Conservation (phyloP, 306 rosid species). For the Cicer judaicum region DNA sequence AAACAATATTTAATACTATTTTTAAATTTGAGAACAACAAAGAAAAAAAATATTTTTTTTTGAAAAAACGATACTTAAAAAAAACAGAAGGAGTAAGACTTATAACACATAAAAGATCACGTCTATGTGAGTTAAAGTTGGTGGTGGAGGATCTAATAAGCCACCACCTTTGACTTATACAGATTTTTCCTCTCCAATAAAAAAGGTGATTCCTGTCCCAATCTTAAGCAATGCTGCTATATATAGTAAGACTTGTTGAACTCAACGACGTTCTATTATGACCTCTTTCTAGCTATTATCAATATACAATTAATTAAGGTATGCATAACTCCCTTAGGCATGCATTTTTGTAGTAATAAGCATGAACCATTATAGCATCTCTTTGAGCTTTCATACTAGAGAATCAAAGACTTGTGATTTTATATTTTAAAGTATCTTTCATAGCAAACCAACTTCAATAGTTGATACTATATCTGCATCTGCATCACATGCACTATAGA, state of each 20-base stretch:
- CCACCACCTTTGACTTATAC: too few relatives aligned
- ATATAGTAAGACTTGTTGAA: too few relatives aligned
- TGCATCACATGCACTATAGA: not conserved
- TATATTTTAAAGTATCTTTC: not conserved
- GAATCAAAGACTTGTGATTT: not conserved
- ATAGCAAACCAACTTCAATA: not conserved
- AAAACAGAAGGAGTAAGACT: too few relatives aligned
- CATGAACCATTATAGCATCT: not conserved
- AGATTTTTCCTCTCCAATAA: not conserved
- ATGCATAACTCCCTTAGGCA: not conserved
- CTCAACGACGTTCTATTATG: not conserved
- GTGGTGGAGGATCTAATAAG: too few relatives aligned
- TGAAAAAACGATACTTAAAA: too few relatives aligned
- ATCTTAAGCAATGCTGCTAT: not conserved
- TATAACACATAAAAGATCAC: too few relatives aligned
- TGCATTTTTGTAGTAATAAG: not conserved
- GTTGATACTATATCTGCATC: not conserved
- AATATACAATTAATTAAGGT: not conserved
- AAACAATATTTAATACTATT: too few relatives aligned
- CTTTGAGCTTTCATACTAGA: not conserved
- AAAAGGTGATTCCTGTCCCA: not conserved
- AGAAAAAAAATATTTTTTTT: too few relatives aligned
- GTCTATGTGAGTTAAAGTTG: too few relatives aligned
- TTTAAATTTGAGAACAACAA: too few relatives aligned
- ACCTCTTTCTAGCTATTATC: constrained; percentile 3